Percentiles rank a stretch among this genome's conserved stretches.
Evolutionary conservation across 495 filamentous ascomycete genomes (phyloP).

Genomic region (Tetracladium setigerum): DNA sequence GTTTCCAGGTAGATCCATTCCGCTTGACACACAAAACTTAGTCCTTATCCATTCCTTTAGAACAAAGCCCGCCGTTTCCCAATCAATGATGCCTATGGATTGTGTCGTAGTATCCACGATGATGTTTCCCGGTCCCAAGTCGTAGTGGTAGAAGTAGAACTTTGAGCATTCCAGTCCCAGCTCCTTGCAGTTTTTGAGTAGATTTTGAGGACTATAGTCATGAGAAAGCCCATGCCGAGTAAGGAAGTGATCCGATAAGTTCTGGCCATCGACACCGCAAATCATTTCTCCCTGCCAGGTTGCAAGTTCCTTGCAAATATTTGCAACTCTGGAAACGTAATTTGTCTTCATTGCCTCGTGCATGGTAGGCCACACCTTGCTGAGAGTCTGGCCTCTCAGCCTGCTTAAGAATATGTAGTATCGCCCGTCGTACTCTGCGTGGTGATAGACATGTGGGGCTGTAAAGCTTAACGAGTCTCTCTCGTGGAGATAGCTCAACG

Average conservation of each 20-base stretch:
- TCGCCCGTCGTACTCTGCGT: slow-evolving; percentile 10
- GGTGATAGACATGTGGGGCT: slow-evolving; percentile 15
- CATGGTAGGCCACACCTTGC: slow-evolving; percentile 10
- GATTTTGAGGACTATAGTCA: slow-evolving; percentile 2
- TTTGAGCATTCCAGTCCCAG: slow-evolving; percentile 26
- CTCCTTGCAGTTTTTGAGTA: slow-evolving; percentile 12
- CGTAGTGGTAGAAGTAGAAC: slow-evolving; percentile 29
- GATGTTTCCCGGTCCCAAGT: slow-evolving; percentile 28
- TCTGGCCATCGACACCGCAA: slow-evolving; percentile 13
- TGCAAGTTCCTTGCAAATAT: slow-evolving; percentile 14
- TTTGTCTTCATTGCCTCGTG: slow-evolving; percentile 6
- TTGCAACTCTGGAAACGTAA: slow-evolving; percentile 10
- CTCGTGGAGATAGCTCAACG: slow-evolving; percentile 11
- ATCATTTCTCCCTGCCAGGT: slow-evolving; percentile 8
- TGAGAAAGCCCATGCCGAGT: neutral
- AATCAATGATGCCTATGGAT: slow-evolving; percentile 28
- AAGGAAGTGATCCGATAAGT: slow-evolving; percentile 8
- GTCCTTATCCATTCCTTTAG: slow-evolving; percentile 27
- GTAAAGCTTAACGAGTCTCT: slow-evolving; percentile 9
- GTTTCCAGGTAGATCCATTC: slow-evolving; percentile 22
- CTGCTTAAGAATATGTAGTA: slow-evolving; percentile 8
- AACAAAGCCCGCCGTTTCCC: slow-evolving; percentile 27
- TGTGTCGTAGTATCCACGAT: slow-evolving; percentile 22
- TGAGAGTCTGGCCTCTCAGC: slow-evolving; percentile 15
- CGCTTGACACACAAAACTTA: slow-evolving; percentile 19